Evolutionary conservation across 2,329 filamentous ascomycete species (phyloP).

Genomic region (Leptographium radiaticola): DNA sequence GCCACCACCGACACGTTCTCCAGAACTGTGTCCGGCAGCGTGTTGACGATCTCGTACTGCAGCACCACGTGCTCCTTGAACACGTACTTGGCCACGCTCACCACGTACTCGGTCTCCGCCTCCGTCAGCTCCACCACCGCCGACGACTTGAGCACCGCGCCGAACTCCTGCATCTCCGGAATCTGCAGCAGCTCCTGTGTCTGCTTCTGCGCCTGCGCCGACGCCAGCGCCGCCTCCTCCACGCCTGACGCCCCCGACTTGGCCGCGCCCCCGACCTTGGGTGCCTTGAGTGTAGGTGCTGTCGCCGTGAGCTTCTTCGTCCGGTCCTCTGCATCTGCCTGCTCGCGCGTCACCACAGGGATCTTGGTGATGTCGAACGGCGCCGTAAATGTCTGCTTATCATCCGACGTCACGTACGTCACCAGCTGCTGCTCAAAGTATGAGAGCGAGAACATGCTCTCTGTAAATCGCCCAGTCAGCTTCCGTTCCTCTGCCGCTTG

Average conservation of each 20-base stretch:
- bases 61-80: conserved; percentile 96
- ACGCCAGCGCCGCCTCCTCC: conserved; percentile 63
- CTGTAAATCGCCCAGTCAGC: conserved; percentile 27
- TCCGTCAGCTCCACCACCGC: conserved; percentile 80
- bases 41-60: conserved; percentile 97
- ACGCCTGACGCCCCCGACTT: conserved; percentile 55
- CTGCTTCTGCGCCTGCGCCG: conserved; percentile 76
- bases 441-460: conserved; percentile 88
- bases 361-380: conserved; percentile 88
- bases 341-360: conserved; percentile 86
- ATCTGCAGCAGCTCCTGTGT: conserved; percentile 77
- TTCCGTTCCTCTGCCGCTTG: not conserved
- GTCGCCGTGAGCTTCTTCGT: conserved; percentile 94
- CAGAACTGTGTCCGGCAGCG: conserved; percentile 76
- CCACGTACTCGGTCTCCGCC: conserved; percentile 94
- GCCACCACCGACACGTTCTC: conserved; percentile 80
- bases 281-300: conserved; percentile 86
- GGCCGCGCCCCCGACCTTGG: conserved; percentile 56
- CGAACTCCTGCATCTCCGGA: conserved; percentile 83
- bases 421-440: conserved; percentile 96
- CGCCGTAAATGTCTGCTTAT: conserved; percentile 68
- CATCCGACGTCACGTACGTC: conserved; percentile 90
- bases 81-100: conserved; percentile 86
- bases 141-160: conserved; percentile 84
- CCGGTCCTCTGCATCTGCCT: conserved; percentile 89